phyloP scores from a whole-genome alignment of 1,139 yeast genomes.

The Trichomonascaceae sp. region DNA sequence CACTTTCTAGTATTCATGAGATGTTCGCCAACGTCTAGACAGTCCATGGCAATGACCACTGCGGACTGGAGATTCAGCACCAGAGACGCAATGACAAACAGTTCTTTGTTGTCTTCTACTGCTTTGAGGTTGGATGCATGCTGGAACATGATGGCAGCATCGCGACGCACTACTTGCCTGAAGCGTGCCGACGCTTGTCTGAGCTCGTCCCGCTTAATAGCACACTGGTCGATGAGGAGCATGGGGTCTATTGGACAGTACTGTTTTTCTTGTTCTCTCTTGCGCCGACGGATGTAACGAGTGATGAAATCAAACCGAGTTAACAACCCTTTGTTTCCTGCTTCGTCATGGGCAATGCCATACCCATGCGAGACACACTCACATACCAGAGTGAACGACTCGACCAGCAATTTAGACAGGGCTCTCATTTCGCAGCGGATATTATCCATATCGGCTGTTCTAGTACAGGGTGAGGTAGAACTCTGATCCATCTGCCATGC shows the following conservation, averaged over 20 bases:
- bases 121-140: neutral
- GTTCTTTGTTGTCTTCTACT: neutral
- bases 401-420: neutral
- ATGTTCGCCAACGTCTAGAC: conserved; percentile 19
- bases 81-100: neutral
- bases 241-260: too few relatives aligned
- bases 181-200: neutral
- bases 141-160: too few relatives aligned
- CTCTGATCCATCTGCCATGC: too few relatives aligned
- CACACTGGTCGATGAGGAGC: neutral
- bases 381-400: neutral
- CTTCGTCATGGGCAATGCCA: neutral
- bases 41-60: neutral
- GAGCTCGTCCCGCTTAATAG: neutral
- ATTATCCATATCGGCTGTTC: neutral
- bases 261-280: too few relatives aligned
- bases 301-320: neutral
- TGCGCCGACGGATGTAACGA: too few relatives aligned
- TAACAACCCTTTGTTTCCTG: neutral
- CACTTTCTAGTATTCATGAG: conserved; percentile 32
- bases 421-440: neutral
- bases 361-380: neutral
- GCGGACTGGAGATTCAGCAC: neutral
- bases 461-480: too few relatives aligned
- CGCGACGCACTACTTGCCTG: too few relatives aligned